Evolutionary conservation across 2,329 filamentous ascomycete genomes (phyloP).

Genomic region (Cladophialophora exuberans): DNA sequence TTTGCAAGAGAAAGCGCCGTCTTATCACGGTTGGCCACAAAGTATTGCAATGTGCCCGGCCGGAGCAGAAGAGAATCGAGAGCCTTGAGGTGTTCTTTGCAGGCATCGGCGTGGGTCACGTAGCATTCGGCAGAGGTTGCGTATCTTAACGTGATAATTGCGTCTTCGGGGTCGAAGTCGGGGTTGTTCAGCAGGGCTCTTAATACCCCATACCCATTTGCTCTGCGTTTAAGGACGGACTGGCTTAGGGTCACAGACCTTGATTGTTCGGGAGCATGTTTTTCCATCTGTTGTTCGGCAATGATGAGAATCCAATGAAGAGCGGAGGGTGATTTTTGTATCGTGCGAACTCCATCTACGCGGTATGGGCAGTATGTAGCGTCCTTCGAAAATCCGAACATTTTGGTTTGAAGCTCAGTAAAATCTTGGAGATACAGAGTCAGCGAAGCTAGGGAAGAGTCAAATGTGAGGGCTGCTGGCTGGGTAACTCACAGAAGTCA

Average conservation of each 20-base stretch:
- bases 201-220: conserved; percentile 7
- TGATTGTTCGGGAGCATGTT: background rate
- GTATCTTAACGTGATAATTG: conserved; percentile 5
- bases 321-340: conserved; percentile 8
- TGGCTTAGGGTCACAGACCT: conserved; percentile 1
- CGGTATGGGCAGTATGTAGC: conserved; percentile 11
- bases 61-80: conserved; percentile 6
- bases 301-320: conserved; percentile 15
- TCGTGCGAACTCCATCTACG: conserved; percentile 8
- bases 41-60: background rate
- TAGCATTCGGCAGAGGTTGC: conserved; percentile 15
- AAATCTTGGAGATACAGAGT: conserved; percentile 3
- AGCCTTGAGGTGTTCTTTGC: conserved; percentile 6
- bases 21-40: conserved; percentile 5
- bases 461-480: background rate
- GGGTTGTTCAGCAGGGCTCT: conserved; percentile 4
- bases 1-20: conserved; percentile 10
- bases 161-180: conserved; percentile 7
- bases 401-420: conserved; percentile 8
- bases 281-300: conserved; percentile 10
- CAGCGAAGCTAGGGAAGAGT: background rate
- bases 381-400: conserved; percentile 10
- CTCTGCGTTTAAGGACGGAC: conserved; percentile 10
- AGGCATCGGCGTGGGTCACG: conserved; percentile 6
- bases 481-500: conserved; percentile 5